These are phyloP conservation scores for Pichia sp. DNA, from an alignment of 1,139 yeast genomes.

Conservation along the genomic window DNA sequence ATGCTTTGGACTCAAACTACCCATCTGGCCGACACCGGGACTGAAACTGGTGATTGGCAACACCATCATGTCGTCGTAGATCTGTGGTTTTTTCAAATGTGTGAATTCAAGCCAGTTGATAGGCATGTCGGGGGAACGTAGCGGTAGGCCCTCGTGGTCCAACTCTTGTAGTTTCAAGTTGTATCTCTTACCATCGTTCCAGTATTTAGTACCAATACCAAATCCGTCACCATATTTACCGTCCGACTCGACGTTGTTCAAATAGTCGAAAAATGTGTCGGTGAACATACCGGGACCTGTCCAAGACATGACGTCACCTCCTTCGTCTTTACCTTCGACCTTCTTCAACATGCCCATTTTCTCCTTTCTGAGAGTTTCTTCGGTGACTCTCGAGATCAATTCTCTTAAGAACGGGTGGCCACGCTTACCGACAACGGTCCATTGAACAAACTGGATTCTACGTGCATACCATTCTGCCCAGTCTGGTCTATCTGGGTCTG, in stretches of 20 bases:
- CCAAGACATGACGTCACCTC: slow-evolving; percentile 74
- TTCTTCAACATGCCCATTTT: slow-evolving; percentile 22
- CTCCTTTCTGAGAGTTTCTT: slow-evolving; percentile 50
- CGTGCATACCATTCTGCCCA: slow-evolving; percentile 77
- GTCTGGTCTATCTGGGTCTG: slow-evolving; percentile 71
- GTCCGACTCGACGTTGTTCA: slow-evolving; percentile 38
- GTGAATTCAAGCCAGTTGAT: slow-evolving; percentile 64
- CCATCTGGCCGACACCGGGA: slow-evolving; percentile 84
- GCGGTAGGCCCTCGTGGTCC: slow-evolving; percentile 24
- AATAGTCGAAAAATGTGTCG: slow-evolving; percentile 65
- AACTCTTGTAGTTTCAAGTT: slow-evolving; percentile 23
- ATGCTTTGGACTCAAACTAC: slow-evolving; percentile 48
- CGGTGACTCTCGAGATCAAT: slow-evolving; percentile 63
- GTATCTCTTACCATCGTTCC: slow-evolving; percentile 25
- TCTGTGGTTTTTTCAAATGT: slow-evolving; percentile 59
- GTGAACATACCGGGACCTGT: slow-evolving; percentile 85
- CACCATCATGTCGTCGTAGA: slow-evolving; percentile 76
- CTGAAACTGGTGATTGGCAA: slow-evolving; percentile 84
- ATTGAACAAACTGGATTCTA: slow-evolving; percentile 75
- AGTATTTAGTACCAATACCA: slow-evolving; percentile 31
- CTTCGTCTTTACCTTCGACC: slow-evolving; percentile 46
- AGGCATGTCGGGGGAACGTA: slow-evolving; percentile 20
- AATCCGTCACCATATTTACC: slow-evolving; percentile 31
- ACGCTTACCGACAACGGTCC: slow-evolving; percentile 68
- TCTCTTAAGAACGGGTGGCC: slow-evolving; percentile 79